These are phyloP conservation scores for Entomortierella chlamydospora DNA, from an alignment of 192 early-diverging fungal species.

Conservation along the genomic window DNA sequence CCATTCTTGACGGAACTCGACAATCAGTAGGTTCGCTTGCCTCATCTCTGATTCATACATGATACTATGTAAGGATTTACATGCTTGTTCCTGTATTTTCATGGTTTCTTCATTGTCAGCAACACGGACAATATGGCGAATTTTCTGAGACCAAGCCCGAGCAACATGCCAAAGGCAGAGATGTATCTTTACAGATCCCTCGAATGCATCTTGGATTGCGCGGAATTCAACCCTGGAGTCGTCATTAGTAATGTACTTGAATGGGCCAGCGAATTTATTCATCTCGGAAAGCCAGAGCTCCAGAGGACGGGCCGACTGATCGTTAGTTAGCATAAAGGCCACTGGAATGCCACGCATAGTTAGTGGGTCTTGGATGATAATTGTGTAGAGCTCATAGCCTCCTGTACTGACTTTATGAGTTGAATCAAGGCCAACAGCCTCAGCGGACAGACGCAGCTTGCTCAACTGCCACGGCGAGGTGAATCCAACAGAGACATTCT, in stretches of 20 bases:
- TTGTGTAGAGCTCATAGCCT: not conserved
- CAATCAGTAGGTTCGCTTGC: not conserved
- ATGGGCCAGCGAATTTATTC: not conserved
- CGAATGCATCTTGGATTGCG: not conserved
- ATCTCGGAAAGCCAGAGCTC: not conserved
- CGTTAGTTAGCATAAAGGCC: not conserved
- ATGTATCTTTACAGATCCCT: not conserved
- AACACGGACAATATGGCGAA: not conserved
- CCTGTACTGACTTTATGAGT: not conserved
- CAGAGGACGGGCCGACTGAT: not conserved
- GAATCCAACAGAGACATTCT: no score
- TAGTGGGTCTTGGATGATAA: conserved; percentile 1
- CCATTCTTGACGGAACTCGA: not conserved
- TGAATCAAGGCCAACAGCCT: not conserved
- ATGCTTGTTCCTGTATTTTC: not conserved
- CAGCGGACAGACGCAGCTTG: no score
- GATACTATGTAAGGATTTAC: not conserved
- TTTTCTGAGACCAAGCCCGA: not conserved
- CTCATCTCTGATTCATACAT: not conserved
- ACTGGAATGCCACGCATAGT: not conserved
- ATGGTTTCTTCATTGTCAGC: no score
- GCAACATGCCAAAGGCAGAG: not conserved
- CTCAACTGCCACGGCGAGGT: not conserved
- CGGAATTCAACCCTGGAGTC: not conserved
- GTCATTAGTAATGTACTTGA: not conserved